Conservation (phyloP, 2,329 filamentous ascomycete species). For the Diaporthe nobilis region DNA sequence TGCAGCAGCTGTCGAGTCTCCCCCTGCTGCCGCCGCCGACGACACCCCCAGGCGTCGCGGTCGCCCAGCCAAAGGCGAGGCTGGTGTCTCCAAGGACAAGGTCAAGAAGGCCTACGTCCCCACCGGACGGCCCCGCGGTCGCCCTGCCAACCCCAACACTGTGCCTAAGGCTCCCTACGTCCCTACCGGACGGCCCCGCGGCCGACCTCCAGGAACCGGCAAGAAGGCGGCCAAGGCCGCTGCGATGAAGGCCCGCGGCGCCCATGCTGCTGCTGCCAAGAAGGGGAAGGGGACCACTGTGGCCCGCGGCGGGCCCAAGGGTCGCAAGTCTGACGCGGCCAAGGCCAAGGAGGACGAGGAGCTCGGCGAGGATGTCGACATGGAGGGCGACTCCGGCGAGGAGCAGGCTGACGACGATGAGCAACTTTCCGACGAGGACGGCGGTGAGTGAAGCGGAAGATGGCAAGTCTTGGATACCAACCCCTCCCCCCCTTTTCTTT, state of each 20-base stretch:
- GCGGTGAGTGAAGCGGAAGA: conserved; percentile 42
- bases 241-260: conserved; percentile 1
- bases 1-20: not conserved
- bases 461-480: conserved; percentile 38
- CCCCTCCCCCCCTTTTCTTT: not conserved
- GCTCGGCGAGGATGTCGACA: conserved; percentile 34
- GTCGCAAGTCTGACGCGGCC: conserved; percentile 16
- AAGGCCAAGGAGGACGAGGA: conserved; percentile 33
- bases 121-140: conserved; percentile 38
- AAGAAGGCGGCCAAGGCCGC: conserved; percentile 30
- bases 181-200: conserved; percentile 36
- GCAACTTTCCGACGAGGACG: conserved; percentile 30
- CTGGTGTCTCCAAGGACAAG: conserved; percentile 25
- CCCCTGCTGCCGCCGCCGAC: not conserved
- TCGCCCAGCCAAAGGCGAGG: conserved; percentile 31
- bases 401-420: conserved; percentile 12
- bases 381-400: conserved; percentile 21
- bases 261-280: conserved; percentile 9
- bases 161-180: conserved; percentile 36
- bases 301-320: conserved; percentile 26
- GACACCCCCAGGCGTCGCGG: conserved; percentile 27
- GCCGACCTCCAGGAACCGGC: conserved; percentile 36
- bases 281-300: conserved; percentile 24
- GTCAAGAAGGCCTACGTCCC: conserved; percentile 28
- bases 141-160: conserved; percentile 24